Percentiles rank a stretch among this genome's conserved stretches.
Evolutionary conservation across 192 early-diverging fungal species (phyloP).

Genomic region (Umbelopsis sp.): DNA sequence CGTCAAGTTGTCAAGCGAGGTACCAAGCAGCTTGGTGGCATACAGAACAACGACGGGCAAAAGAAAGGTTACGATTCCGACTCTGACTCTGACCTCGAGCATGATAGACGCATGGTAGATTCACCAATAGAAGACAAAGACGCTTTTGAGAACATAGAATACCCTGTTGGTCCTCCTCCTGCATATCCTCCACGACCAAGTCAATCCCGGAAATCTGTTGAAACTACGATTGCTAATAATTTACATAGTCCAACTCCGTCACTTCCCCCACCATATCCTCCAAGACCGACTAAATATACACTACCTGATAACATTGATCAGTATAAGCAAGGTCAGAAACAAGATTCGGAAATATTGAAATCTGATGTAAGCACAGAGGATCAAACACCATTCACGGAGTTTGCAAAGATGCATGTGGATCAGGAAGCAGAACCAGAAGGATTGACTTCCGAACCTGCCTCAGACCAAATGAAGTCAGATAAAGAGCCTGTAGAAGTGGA

Average conservation of each 20-base stretch:
- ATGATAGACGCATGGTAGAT: not conserved
- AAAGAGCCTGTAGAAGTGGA: too few relatives aligned
- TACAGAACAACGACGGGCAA: not conserved
- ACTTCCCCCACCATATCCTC: not conserved
- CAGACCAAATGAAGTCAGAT: too few relatives aligned
- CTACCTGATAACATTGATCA: too few relatives aligned
- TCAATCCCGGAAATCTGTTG: not conserved
- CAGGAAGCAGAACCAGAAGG: too few relatives aligned
- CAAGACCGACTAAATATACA: not conserved
- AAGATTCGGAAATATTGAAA: too few relatives aligned
- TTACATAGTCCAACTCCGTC: not conserved
- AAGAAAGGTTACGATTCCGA: not conserved
- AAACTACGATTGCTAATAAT: not conserved
- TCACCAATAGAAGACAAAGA: not conserved
- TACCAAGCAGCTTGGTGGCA: not conserved
- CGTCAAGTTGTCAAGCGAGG: constrained; percentile 21
- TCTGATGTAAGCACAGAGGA: too few relatives aligned
- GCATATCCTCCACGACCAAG: not conserved
- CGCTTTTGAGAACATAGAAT: not conserved
- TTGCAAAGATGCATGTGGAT: too few relatives aligned
- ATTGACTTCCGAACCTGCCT: too few relatives aligned
- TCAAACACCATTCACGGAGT: too few relatives aligned
- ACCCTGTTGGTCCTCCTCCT: not conserved
- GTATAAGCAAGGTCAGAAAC: too few relatives aligned
- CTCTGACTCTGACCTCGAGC: not conserved